A percentile compares a stretch with the other conserved stretches of the same genome.
Conservation (phyloP, 2,329 filamentous ascomycete genomes). For the Aspergillus phoenicis region DNA sequence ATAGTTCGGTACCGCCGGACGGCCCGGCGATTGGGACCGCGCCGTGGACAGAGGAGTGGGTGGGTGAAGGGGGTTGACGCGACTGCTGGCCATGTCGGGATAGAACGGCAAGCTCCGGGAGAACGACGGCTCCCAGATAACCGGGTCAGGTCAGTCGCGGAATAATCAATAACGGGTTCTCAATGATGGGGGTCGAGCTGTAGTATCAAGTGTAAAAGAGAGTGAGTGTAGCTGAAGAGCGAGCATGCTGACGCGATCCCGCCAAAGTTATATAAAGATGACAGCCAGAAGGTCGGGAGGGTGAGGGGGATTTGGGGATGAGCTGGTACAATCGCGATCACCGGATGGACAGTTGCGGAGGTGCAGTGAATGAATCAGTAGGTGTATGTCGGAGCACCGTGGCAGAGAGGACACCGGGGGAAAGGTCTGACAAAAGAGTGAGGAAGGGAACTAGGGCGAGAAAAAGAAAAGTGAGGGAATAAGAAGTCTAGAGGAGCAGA, state of each 20-base stretch:
- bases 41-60: constrained; percentile 35
- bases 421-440: not conserved
- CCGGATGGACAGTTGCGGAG: constrained; percentile 3
- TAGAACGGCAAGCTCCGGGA: constrained; percentile 20
- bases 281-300: constrained; percentile 16
- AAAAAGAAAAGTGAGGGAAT: constrained; percentile 8
- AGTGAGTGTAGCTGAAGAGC: constrained; percentile 33
- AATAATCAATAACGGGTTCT: constrained; percentile 23
- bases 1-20: constrained; percentile 38
- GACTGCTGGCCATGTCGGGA: constrained; percentile 36
- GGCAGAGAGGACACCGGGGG: not conserved
- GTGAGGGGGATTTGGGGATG: constrained; percentile 3
- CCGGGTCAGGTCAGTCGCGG: constrained; percentile 1
- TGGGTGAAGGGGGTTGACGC: constrained; percentile 31
- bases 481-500: not conserved
- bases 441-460: constrained; percentile 5
- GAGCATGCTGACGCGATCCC: constrained; percentile 40
- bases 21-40: constrained; percentile 43
- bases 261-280: constrained; percentile 10
- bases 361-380: not conserved
- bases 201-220: constrained; percentile 28
- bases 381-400: not conserved
- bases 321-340: constrained; percentile 4
- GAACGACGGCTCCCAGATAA: constrained; percentile 20
- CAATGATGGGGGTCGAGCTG: constrained; percentile 33